Base-by-base conservation (phyloP, 805 yeast genomes). In the Suhomyces vadensis region DNA sequence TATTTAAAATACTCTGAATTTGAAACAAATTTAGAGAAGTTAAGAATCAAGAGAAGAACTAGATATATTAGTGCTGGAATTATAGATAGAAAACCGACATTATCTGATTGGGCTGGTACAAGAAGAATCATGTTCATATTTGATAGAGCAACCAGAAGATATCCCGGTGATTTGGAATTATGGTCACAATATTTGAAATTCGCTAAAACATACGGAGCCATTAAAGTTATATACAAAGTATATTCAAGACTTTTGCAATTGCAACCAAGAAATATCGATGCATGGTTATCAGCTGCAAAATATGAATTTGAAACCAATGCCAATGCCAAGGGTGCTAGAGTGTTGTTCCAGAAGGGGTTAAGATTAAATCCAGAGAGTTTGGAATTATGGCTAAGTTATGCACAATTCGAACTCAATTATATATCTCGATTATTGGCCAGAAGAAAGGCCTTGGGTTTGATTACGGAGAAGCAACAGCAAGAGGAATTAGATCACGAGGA, bases 221-320 rank as follows among this genome's bases (percentile, higher is more conserved):
- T 85, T 50, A 84, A 83, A 56, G 81, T 81, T 42, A 79, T 85
- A 13, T 87, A 87, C 60, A 82, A 81, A 51, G 82, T 88, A 6
- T 88, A 90, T 63, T 83, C 91, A 5, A 79, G 81, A 46, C 72
- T 92, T 53, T 73, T 94, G 54, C 88, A 84, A 64, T 68, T 90
- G 50, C 98, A 94, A 61, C 98, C 99, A n/a, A 78, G 86, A 35
- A 87, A 91, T 58, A 79, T 89, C 2, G 86, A 84, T 54, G 86
- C 92, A 13, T 94, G 99, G 99, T 79, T 94, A 35, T 79, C 88
- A 56, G 97, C 97, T 19, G 97, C 97, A 23, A 87, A 87, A 60
- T 89, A 88, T 65, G 98, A 94, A 67, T 84, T 87, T 56, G 97
- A 92, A 54, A 79, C 78, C 22, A 89, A 94, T 64, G 87, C 92